A percentile compares a stretch with the other conserved stretches of the same genome.
phyloP scores from a whole-genome alignment of 1,284 basidiomycete genomes.

The Austroboletus olivaceoglutinosus region DNA sequence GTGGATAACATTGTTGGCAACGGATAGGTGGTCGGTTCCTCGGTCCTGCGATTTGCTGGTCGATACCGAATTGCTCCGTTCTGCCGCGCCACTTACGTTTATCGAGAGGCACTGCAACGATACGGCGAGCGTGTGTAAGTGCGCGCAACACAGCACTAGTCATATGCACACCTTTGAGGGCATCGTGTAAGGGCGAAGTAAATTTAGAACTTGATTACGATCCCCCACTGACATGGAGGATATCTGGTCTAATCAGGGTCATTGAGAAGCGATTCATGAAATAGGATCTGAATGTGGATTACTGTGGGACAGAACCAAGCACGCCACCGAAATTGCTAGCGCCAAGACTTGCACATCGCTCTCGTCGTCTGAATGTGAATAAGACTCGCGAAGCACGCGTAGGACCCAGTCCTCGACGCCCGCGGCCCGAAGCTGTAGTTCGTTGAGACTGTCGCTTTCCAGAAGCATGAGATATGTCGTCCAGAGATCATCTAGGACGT shows the following conservation, averaged over 20 bases:
- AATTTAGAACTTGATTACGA: constrained; percentile 36
- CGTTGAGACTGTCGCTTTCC: constrained; percentile 47
- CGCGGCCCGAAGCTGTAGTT: constrained; percentile 39
- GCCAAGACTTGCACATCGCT: constrained; percentile 20
- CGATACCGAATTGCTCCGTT: constrained; percentile 17
- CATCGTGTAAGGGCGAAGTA: constrained; percentile 40
- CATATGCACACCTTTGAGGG: constrained; percentile 30
- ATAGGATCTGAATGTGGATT: constrained; percentile 29
- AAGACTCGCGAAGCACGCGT: constrained; percentile 20
- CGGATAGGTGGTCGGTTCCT: constrained; percentile 12
- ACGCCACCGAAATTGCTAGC: constrained; percentile 34
- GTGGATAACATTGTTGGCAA: constrained; percentile 9
- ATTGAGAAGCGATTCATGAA: constrained; percentile 24
- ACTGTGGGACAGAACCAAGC: constrained; percentile 37
- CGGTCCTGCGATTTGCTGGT: constrained; percentile 25
- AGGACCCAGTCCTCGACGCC: constrained; percentile 38
- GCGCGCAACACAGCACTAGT: constrained; percentile 1
- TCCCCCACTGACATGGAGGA: constrained; percentile 31
- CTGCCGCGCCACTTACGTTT: constrained; percentile 31
- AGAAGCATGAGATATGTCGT: constrained; percentile 50
- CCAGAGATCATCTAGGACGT: constrained; percentile 46
- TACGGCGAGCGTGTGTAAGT: constrained; percentile 18
- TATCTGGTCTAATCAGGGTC: constrained; percentile 36
- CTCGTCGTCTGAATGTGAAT: constrained; percentile 4
- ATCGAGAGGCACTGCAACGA: constrained; percentile 18